These are phyloP conservation scores for Tylopilus felleus DNA, from an alignment of 768 basidiomycete genomes.

Conservation along the genomic window DNA sequence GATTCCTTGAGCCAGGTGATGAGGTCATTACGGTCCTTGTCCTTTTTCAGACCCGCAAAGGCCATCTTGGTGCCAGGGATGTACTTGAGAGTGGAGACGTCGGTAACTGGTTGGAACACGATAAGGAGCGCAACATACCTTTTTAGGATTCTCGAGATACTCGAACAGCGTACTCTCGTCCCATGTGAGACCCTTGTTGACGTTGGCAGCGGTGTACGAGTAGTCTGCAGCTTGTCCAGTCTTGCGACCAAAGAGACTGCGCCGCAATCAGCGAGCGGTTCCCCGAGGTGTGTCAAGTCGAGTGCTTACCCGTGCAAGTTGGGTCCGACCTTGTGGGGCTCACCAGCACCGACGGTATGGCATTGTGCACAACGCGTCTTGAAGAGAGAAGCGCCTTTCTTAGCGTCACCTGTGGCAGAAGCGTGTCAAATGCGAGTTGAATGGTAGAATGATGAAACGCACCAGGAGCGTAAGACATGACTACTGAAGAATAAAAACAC, in stretches of 20 bases:
- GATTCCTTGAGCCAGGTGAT: conserved; percentile 77
- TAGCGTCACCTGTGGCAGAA: conserved; percentile 61
- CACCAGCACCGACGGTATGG: conserved; percentile 79
- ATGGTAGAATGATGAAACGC: conserved; percentile 10
- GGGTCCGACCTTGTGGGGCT: conserved; percentile 87
- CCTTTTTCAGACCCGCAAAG: conserved; percentile 98
- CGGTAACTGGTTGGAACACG: neutral
- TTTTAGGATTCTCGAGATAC: conserved; percentile 96
- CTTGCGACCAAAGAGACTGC: conserved; percentile 77
- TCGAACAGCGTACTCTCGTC: conserved; percentile 87
- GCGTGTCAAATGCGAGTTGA: conserved; percentile 4
- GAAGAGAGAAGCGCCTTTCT: conserved; percentile 92
- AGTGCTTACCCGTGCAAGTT: conserved; percentile 84
- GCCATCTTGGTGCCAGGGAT: conserved; percentile 99
- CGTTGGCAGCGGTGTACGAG: conserved; percentile 92
- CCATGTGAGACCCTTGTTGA: conserved; percentile 93
- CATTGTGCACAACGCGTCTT: conserved; percentile 95
- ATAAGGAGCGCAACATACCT: conserved; percentile 45
- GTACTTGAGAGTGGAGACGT: conserved; percentile 48
- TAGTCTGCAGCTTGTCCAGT: conserved; percentile 83
- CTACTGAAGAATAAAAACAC: neutral
- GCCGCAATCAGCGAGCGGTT: neutral
- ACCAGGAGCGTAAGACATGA: conserved; percentile 44
- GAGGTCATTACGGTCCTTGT: conserved; percentile 94
- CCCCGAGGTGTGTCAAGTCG: neutral